Evolutionary conservation across 2,329 filamentous ascomycete species (phyloP), one percentile per base, ranked within the genome.

Genomic region (Raffaelea ambrosiae): DNA sequence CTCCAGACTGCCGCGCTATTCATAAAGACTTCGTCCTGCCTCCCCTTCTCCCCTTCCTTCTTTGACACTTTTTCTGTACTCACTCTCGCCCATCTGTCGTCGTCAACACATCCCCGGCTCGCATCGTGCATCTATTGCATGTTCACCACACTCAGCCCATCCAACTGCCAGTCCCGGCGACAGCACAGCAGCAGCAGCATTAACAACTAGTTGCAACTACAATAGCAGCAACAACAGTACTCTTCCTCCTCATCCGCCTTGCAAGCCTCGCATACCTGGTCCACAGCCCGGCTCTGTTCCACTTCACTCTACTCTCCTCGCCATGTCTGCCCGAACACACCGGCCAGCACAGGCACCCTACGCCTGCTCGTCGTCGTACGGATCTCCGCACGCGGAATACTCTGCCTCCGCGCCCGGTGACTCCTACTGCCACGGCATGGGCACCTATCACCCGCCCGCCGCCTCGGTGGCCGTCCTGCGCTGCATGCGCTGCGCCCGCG

Each of bases 401-500:
- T 70, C 71, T 11, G 59, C 65, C 20, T 56, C 64, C 5, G 56
- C 58, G 43, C 59, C 59, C 42, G 54, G 53, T 48, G 46, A 57
- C 44, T 53, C 60, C 29, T 64, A 63, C 44, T 53, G 60, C 29
- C 64, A 63, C 58, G 72, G 68, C 62, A 75, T 78, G 73, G 74
- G 77, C 53, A 61, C 69, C n/a, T 55, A 62, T 38, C 57, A 63
- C 5, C 62, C 64, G 41, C 68, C 70, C 31, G 66, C 73, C 36
- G 75, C 70, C 56, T 74, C 74, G 9, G 77, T 83, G 48, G 72
- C 78, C 66, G 68, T 78, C 29, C 66, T 83, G 55, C 77, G 79
- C 56, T 83, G 79, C 67, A 74, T 81, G 60, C 75, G 80, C 49
- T 81, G 77, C 59, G 73, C 76, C 39, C 73, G 74, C 49, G 71